phyloP scores from a whole-genome alignment of 2,329 filamentous ascomycete species.

The Pseudogymnoascus sp. region DNA sequence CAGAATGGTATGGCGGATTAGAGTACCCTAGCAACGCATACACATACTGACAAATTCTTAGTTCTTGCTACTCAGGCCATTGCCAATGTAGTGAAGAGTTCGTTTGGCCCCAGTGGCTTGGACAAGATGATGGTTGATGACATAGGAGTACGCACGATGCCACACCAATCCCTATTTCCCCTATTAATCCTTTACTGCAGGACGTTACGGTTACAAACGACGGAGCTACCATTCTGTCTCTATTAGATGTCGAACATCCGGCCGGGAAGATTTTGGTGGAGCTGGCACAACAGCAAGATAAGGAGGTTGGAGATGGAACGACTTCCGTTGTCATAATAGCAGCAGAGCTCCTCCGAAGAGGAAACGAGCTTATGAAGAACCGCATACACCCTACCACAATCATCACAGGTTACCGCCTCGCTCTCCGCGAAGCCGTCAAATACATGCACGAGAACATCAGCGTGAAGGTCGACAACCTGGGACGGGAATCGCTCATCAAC shows the following conservation, averaged over 20 bases:
- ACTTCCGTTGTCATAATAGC: constrained; percentile 97
- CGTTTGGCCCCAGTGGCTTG: constrained; percentile 90
- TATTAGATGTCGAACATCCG: constrained; percentile 95
- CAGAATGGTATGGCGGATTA: constrained; percentile 66
- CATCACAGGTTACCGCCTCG: constrained; percentile 95
- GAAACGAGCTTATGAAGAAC: constrained; percentile 99
- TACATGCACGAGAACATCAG: constrained; percentile 99
- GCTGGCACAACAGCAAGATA: constrained; percentile 95
- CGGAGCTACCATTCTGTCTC: constrained; percentile 88
- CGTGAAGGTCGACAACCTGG: constrained; percentile 87
- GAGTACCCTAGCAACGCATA: constrained; percentile 5
- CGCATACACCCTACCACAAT: constrained; percentile 99
- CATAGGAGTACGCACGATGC: constrained; percentile 64
- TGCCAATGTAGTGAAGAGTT: constrained; percentile 97
- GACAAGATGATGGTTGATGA: constrained; percentile 99
- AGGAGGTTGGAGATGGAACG: constrained; percentile 96
- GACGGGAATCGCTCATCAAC: constrained; percentile 81
- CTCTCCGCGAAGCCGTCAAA: constrained; percentile 90
- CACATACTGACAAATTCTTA: constrained; percentile 31
- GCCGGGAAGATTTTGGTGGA: constrained; percentile 98
- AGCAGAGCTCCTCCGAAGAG: constrained; percentile 84
- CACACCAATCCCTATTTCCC: constrained; percentile 4
- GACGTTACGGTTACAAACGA: constrained; percentile 99
- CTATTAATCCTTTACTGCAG: constrained; percentile 36
- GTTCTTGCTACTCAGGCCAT: constrained; percentile 95